Evolutionary conservation across 2,329 filamentous ascomycete species (phyloP).

Genomic region (Neofusicoccum sp.): DNA sequence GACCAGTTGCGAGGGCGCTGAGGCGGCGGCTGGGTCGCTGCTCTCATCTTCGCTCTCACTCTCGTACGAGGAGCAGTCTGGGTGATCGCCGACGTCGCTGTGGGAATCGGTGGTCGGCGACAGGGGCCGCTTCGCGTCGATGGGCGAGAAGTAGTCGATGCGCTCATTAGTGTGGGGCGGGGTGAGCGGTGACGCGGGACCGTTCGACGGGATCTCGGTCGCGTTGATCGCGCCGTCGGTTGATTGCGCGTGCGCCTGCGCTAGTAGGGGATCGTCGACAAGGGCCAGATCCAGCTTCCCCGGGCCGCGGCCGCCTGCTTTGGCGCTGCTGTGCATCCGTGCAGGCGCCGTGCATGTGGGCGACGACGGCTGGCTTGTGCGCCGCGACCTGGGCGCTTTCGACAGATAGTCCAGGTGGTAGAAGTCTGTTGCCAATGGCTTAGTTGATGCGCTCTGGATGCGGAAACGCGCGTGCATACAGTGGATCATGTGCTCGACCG

Average conservation of each 20-base stretch:
- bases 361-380: constrained; percentile 34
- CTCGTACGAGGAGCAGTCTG: constrained; percentile 17
- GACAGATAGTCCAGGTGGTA: constrained; percentile 45
- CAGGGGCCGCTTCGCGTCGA: constrained; percentile 19
- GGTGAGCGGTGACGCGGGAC: constrained; percentile 17
- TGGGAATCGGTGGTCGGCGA: constrained; percentile 16
- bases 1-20: constrained; percentile 46
- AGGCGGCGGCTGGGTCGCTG: constrained; percentile 35
- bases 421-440: constrained; percentile 35
- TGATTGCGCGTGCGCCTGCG: constrained; percentile 24
- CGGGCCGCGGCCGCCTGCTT: background rate
- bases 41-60: constrained; percentile 27
- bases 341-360: constrained; percentile 27
- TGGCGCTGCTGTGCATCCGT: constrained; percentile 24
- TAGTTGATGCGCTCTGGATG: background rate
- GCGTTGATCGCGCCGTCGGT: background rate
- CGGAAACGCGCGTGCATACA: constrained; percentile 33
- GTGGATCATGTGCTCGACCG: constrained; percentile 45
- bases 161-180: constrained; percentile 17
- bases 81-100: background rate
- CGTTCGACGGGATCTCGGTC: constrained; percentile 20
- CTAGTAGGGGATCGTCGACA: constrained; percentile 43
- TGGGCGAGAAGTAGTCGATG: constrained; percentile 19
- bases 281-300: constrained; percentile 32
- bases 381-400: constrained; percentile 33